phyloP scores from a whole-genome alignment of 352 stramenopile species.

The Pythium rishiriense region DNA sequence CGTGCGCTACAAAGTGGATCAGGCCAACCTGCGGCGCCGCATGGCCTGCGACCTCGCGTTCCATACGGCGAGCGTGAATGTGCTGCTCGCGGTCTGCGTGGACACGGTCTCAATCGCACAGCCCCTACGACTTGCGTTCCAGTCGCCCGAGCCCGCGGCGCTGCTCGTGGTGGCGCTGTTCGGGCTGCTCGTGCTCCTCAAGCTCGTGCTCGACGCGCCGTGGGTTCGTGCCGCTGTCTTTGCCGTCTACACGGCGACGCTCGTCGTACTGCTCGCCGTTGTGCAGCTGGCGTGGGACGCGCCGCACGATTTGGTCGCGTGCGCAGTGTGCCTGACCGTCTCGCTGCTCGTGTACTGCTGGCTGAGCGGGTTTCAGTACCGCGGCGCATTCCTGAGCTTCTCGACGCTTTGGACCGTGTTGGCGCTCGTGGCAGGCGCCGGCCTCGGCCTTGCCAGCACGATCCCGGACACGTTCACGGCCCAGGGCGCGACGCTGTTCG shows the following conservation, averaged over 20 bases:
- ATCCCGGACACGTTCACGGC: background rate
- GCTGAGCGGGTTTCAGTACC: background rate
- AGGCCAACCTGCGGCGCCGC: constrained; percentile 4
- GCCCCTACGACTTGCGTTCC: background rate
- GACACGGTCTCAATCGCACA: background rate
- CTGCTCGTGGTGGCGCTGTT: background rate
- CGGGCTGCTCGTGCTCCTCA: background rate
- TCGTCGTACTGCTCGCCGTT: background rate
- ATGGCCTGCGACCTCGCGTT: background rate
- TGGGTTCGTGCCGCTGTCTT: background rate
- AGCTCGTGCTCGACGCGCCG: constrained; percentile 3
- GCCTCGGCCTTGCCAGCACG: background rate
- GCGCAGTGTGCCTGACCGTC: background rate
- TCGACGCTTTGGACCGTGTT: background rate
- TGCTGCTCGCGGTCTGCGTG: background rate
- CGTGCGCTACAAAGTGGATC: background rate
- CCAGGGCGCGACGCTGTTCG: background rate
- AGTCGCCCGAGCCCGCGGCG: no score
- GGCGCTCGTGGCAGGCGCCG: background rate
- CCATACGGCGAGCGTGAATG: background rate
- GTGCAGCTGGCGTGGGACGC: background rate
- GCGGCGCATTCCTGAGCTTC: background rate
- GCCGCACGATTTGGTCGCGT: background rate
- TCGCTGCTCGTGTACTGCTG: background rate
- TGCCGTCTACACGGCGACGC: background rate